Base-by-base conservation (phyloP, 2,329 filamentous ascomycete genomes). In the Xylaria digitata region DNA sequence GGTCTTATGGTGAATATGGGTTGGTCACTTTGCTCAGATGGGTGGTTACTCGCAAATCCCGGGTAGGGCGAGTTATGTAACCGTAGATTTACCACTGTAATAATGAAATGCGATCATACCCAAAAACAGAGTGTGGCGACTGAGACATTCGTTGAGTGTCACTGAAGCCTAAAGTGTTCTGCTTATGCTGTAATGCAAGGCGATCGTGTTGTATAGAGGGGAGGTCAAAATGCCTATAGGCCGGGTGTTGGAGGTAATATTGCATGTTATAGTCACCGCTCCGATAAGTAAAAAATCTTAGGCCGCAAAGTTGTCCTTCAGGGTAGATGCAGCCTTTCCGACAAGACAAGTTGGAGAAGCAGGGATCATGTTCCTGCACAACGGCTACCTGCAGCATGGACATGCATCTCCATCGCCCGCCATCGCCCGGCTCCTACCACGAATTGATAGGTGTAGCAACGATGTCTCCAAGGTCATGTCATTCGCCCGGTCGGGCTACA, bases 301-400 rank as follows among this genome's bases (percentile, higher is more conserved):
- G 65, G 46, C 59, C 50, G 59, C 56, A 63, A 68, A 37, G 13
- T 34, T 53, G 21, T 63, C 48, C 37, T 13, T 40, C 11, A 70
- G 63, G 57, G 58, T 63, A 61, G 60, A 53, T 54, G 65, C 65
- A 68, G 68, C 63, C 63, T 62, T 68, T 60, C 60, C 66, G 68
- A 64, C 66, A 48, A 62, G 21, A 68, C 50, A 68, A 21, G 64
- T 53, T 56, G 55, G 54, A 65, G 40, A 42, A 66, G 40, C 68
- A 69, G 66, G 68, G 66, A 70, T 69, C 19, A 59, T 42, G 58
- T 49, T 63, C 55, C 63, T 65, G 61, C 61, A 67, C 63, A 48
- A 58, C 64, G 69, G 61, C 59, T 58, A 56, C 50, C 46, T 64
- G 62, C 68, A 67, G 62, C 30, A 40, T 26, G 34, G 60, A 56